These are phyloP conservation scores for Brasenia schreberi DNA, from an alignment of 164 flowering plant genomes.

Conservation along the genomic window DNA sequence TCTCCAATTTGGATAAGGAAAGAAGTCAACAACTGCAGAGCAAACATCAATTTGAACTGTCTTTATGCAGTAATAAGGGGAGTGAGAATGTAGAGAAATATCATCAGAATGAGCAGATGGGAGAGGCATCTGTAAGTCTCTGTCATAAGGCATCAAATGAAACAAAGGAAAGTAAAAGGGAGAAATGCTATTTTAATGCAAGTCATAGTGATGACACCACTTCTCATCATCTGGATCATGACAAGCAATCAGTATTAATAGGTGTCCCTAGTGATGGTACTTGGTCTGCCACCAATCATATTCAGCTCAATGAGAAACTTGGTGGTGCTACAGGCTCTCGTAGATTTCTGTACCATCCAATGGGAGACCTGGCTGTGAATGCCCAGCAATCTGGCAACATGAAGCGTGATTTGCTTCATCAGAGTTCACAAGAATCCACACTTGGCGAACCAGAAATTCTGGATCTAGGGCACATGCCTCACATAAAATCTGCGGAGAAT, in stretches of 20 bases:
- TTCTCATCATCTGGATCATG: slow-evolving; percentile 22
- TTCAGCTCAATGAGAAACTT: neutral
- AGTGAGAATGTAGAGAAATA: slow-evolving; percentile 13
- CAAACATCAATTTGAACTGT: slow-evolving; percentile 10
- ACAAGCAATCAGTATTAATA: slow-evolving; percentile 14
- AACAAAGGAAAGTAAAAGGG: slow-evolving; percentile 15
- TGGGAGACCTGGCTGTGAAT: slow-evolving; percentile 62
- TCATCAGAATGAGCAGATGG: slow-evolving; percentile 8
- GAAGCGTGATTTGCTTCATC: slow-evolving; percentile 21
- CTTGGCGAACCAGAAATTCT: slow-evolving; percentile 20
- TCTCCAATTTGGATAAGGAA: slow-evolving; percentile 12
- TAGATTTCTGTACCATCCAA: slow-evolving; percentile 82
- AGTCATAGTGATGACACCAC: slow-evolving; percentile 19
- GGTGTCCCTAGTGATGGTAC: slow-evolving; percentile 20
- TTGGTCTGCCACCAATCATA: slow-evolving; percentile 10
- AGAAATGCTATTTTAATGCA: slow-evolving; percentile 19
- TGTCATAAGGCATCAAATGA: slow-evolving; percentile 21
- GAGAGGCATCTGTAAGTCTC: slow-evolving; percentile 10
- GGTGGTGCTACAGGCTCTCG: slow-evolving; percentile 10
- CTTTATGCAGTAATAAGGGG: slow-evolving; percentile 13
- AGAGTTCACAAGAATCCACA: slow-evolving; percentile 19
- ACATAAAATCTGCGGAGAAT: slow-evolving; percentile 24
- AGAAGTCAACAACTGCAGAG: slow-evolving; percentile 14
- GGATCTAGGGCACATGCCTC: slow-evolving; percentile 13
- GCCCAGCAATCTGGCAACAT: slow-evolving; percentile 24